A percentile compares a stretch with the other conserved stretches of the same genome.
These are phyloP conservation scores for Zasmidium cellare DNA, from an alignment of 2,329 filamentous ascomycete genomes.

Conservation along the genomic window DNA sequence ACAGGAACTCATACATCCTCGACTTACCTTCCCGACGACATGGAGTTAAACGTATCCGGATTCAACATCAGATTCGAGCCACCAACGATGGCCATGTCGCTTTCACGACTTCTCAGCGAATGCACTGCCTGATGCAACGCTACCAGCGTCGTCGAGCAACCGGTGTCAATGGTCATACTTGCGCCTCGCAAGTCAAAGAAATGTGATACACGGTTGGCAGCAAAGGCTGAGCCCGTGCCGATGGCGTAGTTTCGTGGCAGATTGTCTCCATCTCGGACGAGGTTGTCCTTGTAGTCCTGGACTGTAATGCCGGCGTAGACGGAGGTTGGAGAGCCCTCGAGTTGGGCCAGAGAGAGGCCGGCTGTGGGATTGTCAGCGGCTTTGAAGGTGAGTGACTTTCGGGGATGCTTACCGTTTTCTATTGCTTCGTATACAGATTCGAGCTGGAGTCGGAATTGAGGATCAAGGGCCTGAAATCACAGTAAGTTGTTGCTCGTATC, in stretches of 20 bases:
- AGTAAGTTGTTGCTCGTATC: too few species aligned
- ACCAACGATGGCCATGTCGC: conserved; percentile 10
- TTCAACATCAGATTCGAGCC: conserved; percentile 27
- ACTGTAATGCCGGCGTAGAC: conserved; percentile 17
- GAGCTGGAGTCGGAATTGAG: conserved; percentile 21
- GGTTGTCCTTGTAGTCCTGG: conserved; percentile 15
- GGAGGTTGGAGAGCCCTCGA: conserved; percentile 11
- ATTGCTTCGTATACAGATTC: conserved; percentile 24
- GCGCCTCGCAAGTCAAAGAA: conserved; percentile 20
- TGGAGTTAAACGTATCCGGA: neutral
- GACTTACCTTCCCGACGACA: neutral
- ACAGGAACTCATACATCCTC: too few species aligned
- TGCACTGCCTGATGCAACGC: conserved; percentile 34
- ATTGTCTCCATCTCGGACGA: conserved; percentile 15
- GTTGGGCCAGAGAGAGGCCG: conserved; percentile 4
- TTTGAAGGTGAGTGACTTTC: too few species aligned
- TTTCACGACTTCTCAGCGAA: conserved; percentile 27
- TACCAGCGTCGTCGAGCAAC: conserved; percentile 44
- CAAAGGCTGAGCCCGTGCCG: conserved; percentile 9
- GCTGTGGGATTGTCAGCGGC: neutral
- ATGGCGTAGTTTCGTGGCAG: conserved; percentile 19
- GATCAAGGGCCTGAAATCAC: conserved; percentile 25
- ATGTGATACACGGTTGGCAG: conserved; percentile 18
- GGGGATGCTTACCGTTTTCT: conserved; percentile 6
- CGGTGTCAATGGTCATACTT: conserved; percentile 38